Conservation (phyloP, 2,329 filamentous ascomycete species). For the Gnomoniopsis smithogilvyi region DNA sequence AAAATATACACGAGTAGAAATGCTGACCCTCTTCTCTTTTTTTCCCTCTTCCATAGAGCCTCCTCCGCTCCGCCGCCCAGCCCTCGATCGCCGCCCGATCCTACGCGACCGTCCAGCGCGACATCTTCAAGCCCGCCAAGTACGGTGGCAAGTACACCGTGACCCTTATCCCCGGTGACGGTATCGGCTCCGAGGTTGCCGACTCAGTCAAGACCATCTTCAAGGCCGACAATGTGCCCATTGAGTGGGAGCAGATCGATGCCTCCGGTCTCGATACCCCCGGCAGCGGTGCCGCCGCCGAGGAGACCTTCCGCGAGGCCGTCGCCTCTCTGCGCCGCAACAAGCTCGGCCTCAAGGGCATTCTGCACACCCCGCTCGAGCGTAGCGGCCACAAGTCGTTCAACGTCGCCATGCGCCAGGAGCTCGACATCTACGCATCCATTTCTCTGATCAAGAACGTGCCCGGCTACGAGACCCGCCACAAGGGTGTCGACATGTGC, state of each 20-base stretch:
- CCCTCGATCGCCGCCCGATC: slow-evolving; percentile 42
- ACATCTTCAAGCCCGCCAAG: slow-evolving; percentile 99
- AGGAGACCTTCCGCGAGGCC: slow-evolving; percentile 93
- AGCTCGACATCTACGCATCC: slow-evolving; percentile 98
- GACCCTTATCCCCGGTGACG: slow-evolving; percentile 96
- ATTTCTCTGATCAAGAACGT: slow-evolving; percentile 99
- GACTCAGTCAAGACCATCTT: slow-evolving; percentile 97
- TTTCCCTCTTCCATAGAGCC: slow-evolving; percentile 38
- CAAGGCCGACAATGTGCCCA: slow-evolving; percentile 95
- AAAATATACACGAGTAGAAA: no score
- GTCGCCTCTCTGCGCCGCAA: slow-evolving; percentile 95
- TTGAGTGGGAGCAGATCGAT: slow-evolving; percentile 97
- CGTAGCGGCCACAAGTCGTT: slow-evolving; percentile 97
- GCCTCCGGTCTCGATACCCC: slow-evolving; percentile 86
- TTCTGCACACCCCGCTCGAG: slow-evolving; percentile 95
- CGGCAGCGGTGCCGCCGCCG: slow-evolving; percentile 65
- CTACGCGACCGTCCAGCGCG: slow-evolving; percentile 82
- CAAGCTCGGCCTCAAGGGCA: slow-evolving; percentile 98
- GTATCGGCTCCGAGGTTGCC: slow-evolving; percentile 95
- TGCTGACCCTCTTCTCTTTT: no score
- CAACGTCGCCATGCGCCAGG: slow-evolving; percentile 98
- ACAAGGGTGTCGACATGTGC: slow-evolving; percentile 96
- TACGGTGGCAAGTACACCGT: slow-evolving; percentile 99
- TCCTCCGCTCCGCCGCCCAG: slow-evolving; percentile 46
- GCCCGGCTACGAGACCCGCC: slow-evolving; percentile 94